Conservation (phyloP, 1,139 yeast species). For the Magnusiomyces tetraspermus region DNA sequence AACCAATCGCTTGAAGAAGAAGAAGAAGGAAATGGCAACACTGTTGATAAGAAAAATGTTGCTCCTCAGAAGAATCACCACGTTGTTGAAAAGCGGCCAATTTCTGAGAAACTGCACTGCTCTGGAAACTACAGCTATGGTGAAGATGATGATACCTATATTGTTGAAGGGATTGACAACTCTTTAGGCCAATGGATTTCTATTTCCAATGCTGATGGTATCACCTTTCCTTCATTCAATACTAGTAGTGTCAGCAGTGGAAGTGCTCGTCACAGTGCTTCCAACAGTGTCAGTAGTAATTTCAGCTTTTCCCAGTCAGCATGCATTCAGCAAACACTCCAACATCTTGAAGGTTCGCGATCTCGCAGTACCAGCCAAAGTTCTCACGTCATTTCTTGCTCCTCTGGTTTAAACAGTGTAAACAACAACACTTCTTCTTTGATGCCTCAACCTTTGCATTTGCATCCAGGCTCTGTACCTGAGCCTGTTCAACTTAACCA, state of each 20-base stretch:
- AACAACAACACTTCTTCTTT: neutral
- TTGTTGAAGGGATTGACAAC: conserved; percentile 1
- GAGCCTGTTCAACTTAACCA: neutral
- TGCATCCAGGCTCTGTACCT: neutral
- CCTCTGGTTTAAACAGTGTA: neutral
- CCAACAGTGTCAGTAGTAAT: neutral
- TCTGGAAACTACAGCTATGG: neutral
- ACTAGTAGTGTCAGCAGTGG: neutral
- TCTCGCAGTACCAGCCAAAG: neutral
- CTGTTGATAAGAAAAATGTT: neutral
- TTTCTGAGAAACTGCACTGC: neutral
- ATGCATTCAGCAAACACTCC: neutral
- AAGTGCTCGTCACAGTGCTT: neutral
- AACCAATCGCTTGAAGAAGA: neutral
- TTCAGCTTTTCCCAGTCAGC: neutral
- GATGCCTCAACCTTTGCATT: neutral
- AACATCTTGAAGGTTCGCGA: neutral
- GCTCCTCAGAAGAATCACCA: neutral
- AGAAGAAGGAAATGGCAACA: neutral
- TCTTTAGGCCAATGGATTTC: conserved; percentile 2
- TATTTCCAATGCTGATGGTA: neutral
- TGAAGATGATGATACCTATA: neutral
- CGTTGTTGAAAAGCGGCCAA: neutral
- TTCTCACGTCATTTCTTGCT: neutral
- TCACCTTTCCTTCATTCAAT: neutral